Percentiles rank a stretch among this genome's conserved stretches.
These are phyloP conservation scores for Trypanosoma platydactyli DNA, from an alignment of 208 protist genomes.

Conservation along the genomic window DNA sequence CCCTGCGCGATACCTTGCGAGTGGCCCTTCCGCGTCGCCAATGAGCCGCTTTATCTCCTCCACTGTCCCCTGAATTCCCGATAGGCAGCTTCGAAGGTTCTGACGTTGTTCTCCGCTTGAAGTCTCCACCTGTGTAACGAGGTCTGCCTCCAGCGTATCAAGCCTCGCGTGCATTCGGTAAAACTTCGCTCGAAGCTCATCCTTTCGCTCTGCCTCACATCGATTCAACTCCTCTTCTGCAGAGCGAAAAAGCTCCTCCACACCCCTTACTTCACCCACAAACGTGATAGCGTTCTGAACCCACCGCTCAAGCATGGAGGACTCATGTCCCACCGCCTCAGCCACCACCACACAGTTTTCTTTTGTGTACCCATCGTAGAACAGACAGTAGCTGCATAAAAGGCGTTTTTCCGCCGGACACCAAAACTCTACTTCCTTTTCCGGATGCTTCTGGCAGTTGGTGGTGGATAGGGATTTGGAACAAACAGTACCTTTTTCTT, in stretches of 20 bases:
- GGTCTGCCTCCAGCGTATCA: constrained; percentile 42
- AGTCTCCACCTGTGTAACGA: constrained; percentile 39
- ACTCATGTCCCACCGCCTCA: constrained; percentile 48
- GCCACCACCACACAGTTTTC: constrained; percentile 67
- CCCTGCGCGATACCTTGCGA: constrained; percentile 40
- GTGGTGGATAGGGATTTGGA: background rate
- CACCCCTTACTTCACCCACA: constrained; percentile 53
- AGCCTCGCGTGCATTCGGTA: constrained; percentile 39
- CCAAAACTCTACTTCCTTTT: constrained; percentile 80
- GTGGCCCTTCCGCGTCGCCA: constrained; percentile 36
- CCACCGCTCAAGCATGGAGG: constrained; percentile 53
- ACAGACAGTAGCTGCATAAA: constrained; percentile 78
- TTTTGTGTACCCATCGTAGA: constrained; percentile 70
- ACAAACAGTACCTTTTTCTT: no score
- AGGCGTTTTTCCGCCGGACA: constrained; percentile 61
- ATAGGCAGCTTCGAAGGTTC: constrained; percentile 32
- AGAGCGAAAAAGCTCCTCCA: constrained; percentile 54
- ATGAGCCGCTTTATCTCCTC: constrained; percentile 44
- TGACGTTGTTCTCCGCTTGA: constrained; percentile 30
- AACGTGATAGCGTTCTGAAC: constrained; percentile 63
- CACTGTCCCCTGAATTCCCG: constrained; percentile 46
- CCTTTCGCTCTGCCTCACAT: constrained; percentile 30
- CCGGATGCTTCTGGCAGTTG: constrained; percentile 47
- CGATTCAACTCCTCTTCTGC: constrained; percentile 48
- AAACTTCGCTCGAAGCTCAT: constrained; percentile 47